Evolutionary conservation across 257 asterid genomes (phyloP).

Genomic region (Datura wrightii): DNA sequence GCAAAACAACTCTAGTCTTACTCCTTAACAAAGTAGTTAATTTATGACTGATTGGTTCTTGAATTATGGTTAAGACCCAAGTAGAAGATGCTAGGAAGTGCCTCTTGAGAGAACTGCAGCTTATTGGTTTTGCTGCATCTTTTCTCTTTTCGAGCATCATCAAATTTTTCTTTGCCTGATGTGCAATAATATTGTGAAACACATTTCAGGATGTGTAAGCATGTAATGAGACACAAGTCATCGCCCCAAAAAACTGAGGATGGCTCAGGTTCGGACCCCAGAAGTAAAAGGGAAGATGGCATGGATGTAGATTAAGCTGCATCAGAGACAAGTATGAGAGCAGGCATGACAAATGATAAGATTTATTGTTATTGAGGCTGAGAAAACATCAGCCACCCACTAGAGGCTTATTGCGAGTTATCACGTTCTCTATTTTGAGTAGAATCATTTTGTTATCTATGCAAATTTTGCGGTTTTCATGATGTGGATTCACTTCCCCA

Average conservation of each 20-base stretch:
- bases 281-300: conserved; percentile 57
- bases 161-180: conserved; percentile 17
- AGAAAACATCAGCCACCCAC: not conserved
- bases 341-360: conserved; percentile 17
- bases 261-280: conserved; percentile 43
- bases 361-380: conserved; percentile 13
- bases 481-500: conserved; percentile 13
- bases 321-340: not conserved
- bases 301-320: conserved; percentile 58
- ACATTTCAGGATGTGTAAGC: conserved; percentile 76
- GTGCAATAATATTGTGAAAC: conserved; percentile 26
- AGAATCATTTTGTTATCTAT: not conserved
- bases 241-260: conserved; percentile 47
- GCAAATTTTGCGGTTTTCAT: conserved; percentile 1
- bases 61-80: conserved; percentile 18
- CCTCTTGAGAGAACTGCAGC: conserved; percentile 26
- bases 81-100: conserved; percentile 23
- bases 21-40: conserved; percentile 18
- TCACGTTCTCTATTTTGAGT: conserved; percentile 23
- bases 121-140: conserved; percentile 26
- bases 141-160: conserved; percentile 15
- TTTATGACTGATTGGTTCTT: not conserved
- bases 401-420: not conserved
- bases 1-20: not conserved
- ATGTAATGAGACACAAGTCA: conserved; percentile 50